These are phyloP conservation scores for Leccinum pachyderme DNA, from an alignment of 1,284 basidiomycete genomes.

Conservation along the genomic window DNA sequence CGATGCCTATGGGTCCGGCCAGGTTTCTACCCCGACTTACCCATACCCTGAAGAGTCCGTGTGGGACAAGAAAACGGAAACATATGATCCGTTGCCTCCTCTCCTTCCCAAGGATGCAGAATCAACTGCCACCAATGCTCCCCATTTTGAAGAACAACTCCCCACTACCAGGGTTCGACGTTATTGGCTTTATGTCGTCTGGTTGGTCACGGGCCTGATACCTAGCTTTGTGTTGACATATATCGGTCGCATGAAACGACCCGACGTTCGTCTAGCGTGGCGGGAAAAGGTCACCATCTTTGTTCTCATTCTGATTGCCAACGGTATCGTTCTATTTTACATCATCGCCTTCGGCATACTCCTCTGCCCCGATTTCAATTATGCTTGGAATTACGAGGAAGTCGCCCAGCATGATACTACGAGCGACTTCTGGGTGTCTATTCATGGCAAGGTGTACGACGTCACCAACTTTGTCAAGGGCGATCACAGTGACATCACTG, in stretches of 20 bases:
- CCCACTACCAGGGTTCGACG: constrained; percentile 75
- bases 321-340: constrained; percentile 84
- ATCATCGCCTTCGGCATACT: constrained; percentile 88
- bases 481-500: constrained; percentile 80
- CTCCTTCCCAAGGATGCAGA: constrained; percentile 45
- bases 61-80: constrained; percentile 51
- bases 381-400: constrained; percentile 82
- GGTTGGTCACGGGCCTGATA: constrained; percentile 81
- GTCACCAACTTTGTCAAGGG: constrained; percentile 84
- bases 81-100: constrained; percentile 31
- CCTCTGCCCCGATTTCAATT: constrained; percentile 90
- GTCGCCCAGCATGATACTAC: constrained; percentile 70
- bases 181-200: constrained; percentile 69
- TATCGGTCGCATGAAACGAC: constrained; percentile 92
- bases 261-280: constrained; percentile 95
- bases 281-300: constrained; percentile 94
- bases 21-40: constrained; percentile 32
- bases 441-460: constrained; percentile 94
- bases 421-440: constrained; percentile 83
- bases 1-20: constrained; percentile 47
- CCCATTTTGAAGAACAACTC: constrained; percentile 77
- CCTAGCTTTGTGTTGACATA: constrained; percentile 67
- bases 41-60: constrained; percentile 39
- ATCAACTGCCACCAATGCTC: constrained; percentile 53
- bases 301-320: constrained; percentile 82